Percentiles rank a stretch among this genome's conserved stretches.
Conservation (phyloP, 345 rosid genomes). For the Eutrema heterophyllum region DNA sequence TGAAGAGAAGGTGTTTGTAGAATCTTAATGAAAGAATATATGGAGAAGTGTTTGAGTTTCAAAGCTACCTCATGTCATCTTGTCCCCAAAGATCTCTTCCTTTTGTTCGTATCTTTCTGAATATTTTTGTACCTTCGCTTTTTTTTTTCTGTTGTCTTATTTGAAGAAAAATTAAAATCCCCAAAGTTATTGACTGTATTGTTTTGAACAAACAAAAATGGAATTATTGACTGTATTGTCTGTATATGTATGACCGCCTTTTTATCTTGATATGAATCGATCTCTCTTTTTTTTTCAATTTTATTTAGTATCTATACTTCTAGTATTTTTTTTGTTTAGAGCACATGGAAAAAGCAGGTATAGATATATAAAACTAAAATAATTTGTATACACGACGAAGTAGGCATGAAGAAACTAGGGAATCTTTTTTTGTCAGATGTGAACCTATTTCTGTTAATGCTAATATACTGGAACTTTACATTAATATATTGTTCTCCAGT, state of each 20-base stretch:
- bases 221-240: no score
- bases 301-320: background rate
- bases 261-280: background rate
- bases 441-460: no score
- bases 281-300: background rate
- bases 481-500: no score
- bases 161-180: background rate
- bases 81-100: conserved; percentile 15
- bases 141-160: no score
- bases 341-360: conserved; percentile 16
- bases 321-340: background rate
- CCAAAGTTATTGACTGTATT: background rate
- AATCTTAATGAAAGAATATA: conserved; percentile 25
- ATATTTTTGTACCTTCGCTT: background rate
- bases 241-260: conserved; percentile 4
- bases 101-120: conserved; percentile 7
- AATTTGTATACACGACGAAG: no score
- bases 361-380: background rate
- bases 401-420: background rate
- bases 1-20: conserved; percentile 27
- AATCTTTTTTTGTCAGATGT: background rate
- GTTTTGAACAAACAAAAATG: background rate
- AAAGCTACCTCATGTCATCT: conserved; percentile 26
- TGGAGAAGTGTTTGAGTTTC: conserved; percentile 12
- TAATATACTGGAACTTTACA: no score